Evolutionary conservation across 2,329 filamentous ascomycete genomes (phyloP).

Genomic region (Verticillium zaregamsianum): DNA sequence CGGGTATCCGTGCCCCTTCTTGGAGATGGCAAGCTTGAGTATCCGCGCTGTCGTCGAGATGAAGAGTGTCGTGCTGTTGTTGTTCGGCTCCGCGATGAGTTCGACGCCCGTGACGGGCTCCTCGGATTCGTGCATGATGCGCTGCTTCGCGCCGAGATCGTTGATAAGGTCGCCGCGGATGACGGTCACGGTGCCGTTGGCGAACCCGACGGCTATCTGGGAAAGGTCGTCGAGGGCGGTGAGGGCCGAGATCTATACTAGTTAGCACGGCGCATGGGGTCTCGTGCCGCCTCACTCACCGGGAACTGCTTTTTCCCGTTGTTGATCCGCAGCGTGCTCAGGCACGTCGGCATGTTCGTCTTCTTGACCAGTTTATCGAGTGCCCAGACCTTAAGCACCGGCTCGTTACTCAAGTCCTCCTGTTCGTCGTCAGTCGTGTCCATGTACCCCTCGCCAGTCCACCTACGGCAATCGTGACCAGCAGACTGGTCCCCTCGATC

Average conservation of each 20-base stretch:
- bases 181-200: conserved; percentile 89
- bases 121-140: conserved; percentile 93
- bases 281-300: conserved; percentile 38
- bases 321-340: conserved; percentile 80
- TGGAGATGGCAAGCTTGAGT: conserved; percentile 79
- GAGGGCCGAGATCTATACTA: conserved; percentile 73
- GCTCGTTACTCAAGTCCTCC: conserved; percentile 85
- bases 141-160: conserved; percentile 88
- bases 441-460: not conserved
- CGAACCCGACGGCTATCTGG: conserved; percentile 92
- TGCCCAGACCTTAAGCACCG: conserved; percentile 94
- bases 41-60: conserved; percentile 88
- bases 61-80: conserved; percentile 70
- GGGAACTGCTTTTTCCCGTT: conserved; percentile 92
- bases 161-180: conserved; percentile 93
- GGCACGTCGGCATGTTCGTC: conserved; percentile 80
- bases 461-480: conserved; percentile 71
- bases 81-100: conserved; percentile 52
- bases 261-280: not conserved
- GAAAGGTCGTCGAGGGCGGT: conserved; percentile 82
- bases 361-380: conserved; percentile 93
- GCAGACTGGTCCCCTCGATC: conserved; percentile 77
- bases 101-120: conserved; percentile 93
- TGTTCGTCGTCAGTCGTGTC: conserved; percentile 21
- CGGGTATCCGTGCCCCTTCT: conserved; percentile 83